Conservation (phyloP, 441 rosid species). For the Flueggea neowawraea region DNA sequence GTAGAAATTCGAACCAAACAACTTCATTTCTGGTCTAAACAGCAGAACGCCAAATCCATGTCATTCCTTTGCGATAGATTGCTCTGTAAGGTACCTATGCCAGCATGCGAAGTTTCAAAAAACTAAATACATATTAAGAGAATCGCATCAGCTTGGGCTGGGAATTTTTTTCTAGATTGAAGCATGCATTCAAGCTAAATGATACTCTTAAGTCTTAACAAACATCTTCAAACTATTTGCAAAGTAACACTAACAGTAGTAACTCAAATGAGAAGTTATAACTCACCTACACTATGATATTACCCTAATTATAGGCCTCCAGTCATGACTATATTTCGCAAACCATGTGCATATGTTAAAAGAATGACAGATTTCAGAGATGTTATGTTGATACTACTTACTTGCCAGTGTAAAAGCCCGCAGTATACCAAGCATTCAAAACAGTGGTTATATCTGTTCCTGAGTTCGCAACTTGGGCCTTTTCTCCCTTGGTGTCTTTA, state of each 20-base stretch:
- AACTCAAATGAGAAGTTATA: no score
- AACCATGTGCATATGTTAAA: neutral
- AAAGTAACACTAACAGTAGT: no score
- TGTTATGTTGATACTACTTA: constrained; percentile 25
- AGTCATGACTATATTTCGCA: neutral
- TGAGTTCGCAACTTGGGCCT: constrained; percentile 18
- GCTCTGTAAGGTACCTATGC: constrained; percentile 43
- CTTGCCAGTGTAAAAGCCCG: constrained; percentile 70
- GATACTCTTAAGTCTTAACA: neutral
- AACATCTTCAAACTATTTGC: neutral
- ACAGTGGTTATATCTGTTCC: constrained; percentile 49
- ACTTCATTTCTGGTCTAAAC: no score
- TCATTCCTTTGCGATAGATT: constrained; percentile 22
- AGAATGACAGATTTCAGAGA: neutral
- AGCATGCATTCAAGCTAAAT: neutral
- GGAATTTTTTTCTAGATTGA: no score
- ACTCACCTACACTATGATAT: no score
- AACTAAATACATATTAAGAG: neutral
- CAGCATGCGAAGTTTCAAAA: neutral
- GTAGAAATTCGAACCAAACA: neutral
- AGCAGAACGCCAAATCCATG: constrained; percentile 11
- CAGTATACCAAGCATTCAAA: constrained; percentile 66
- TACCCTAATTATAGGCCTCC: neutral
- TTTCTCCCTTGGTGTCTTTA: constrained; percentile 29
- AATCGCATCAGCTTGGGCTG: neutral